Evolutionary conservation across 1,139 yeast genomes (phyloP).

Genomic region (Taphrina wiesneri): DNA sequence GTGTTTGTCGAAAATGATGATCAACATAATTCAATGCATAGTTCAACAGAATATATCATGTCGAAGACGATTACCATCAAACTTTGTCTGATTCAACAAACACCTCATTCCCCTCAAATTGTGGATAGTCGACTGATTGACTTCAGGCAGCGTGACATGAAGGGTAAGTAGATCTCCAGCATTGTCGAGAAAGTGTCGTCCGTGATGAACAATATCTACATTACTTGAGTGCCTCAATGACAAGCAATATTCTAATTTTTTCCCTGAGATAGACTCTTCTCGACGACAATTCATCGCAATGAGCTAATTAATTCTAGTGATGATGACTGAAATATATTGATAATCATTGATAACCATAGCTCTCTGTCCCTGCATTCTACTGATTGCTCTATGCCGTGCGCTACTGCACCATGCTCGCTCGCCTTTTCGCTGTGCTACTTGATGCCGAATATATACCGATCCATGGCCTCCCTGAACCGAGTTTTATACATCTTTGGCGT

Average conservation of each 20-base stretch:
- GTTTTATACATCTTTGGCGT: constrained; percentile 94
- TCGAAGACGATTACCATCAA: constrained; percentile 27
- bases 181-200: not conserved
- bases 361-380: too few species aligned
- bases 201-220: constrained; percentile 7
- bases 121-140: not conserved
- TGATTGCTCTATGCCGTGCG: not conserved
- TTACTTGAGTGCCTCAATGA: constrained; percentile 25
- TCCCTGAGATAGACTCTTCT: constrained; percentile 11
- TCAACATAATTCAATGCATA: constrained; percentile 28
- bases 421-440: constrained; percentile 1
- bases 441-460: constrained; percentile 93
- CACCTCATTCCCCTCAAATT: not conserved
- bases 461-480: constrained; percentile 97
- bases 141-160: not conserved
- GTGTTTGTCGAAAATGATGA: constrained; percentile 8
- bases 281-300: not conserved
- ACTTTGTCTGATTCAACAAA: constrained; percentile 10
- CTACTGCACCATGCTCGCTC: not conserved
- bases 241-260: constrained; percentile 24
- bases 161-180: not conserved
- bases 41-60: constrained; percentile 27
- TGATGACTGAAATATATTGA: too few species aligned
- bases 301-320: not conserved
- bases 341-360: too few species aligned